Percentiles rank a stretch among this genome's conserved stretches.
Evolutionary conservation across 108 stramenopile species (phyloP).

Genomic region (Conticribra weissflogii): DNA sequence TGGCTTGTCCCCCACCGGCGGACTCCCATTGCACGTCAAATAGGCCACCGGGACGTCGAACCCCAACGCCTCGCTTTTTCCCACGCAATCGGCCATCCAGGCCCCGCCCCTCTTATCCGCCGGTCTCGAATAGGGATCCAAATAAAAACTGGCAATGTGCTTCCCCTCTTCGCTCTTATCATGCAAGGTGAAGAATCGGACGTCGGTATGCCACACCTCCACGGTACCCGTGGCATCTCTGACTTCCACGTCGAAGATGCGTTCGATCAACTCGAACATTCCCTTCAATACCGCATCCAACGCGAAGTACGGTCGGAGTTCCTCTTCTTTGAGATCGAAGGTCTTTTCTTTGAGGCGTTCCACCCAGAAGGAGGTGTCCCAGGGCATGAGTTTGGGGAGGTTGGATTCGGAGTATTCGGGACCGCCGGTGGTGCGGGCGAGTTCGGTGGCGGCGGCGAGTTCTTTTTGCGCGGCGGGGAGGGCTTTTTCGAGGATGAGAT

Average conservation of each 20-base stretch:
- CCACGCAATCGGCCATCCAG: conserved; percentile 96
- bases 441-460: conserved; percentile 83
- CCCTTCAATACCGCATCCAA: conserved; percentile 93
- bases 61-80: conserved; percentile 81
- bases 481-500: conserved; percentile 91
- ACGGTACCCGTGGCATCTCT: conserved; percentile 87
- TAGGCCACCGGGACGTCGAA: conserved; percentile 95
- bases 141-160: conserved; percentile 95
- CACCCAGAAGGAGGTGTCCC: conserved; percentile 92
- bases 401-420: conserved; percentile 75
- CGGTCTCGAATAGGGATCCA: conserved; percentile 97
- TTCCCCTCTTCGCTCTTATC: conserved; percentile 78
- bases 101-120: conserved; percentile 97
- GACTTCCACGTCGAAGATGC: conserved; percentile 92
- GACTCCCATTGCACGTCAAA: conserved; percentile 98
- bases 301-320: conserved; percentile 96
- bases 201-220: conserved; percentile 96
- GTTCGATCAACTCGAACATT: conserved; percentile 89
- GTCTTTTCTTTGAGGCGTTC: conserved; percentile 97
- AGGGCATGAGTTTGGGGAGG: conserved; percentile 80
- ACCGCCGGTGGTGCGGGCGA: conserved; percentile 81
- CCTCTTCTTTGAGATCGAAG: conserved; percentile 94
- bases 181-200: conserved; percentile 92
- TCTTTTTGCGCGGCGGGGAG: conserved; percentile 92
- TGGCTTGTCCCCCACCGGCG: conserved; percentile 94